Base-by-base conservation (phyloP, 2,329 filamentous ascomycete genomes). In the Ophiostoma novo-ulmi region DNA sequence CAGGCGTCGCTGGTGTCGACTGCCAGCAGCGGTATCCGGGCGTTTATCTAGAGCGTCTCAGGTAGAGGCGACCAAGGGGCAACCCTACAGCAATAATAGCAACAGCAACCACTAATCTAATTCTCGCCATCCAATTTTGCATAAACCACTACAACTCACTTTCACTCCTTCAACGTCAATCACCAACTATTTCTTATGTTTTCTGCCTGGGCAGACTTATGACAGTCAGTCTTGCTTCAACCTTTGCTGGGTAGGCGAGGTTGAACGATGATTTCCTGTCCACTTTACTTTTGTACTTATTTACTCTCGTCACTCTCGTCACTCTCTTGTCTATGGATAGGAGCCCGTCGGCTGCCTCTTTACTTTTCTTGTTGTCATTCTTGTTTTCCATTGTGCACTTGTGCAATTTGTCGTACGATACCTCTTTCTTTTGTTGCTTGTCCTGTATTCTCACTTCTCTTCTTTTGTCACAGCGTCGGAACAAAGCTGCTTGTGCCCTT, bases 1-100 rank as follows among this genome's bases (percentile, higher is more conserved):
- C 73, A 66, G 52, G 68, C 63, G 58, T 73, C 73, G 22, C n/a
- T 69, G 48, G 68, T 31, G 64, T 74, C 72, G 39, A 22, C 52
- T 20, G 71, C 65, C 17, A 72, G 73, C 70, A 73, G 73, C 69
- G 71, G 70, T 5, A 65, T 70, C 36, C 64, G 69, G 67, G 71
- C 70, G 6, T 73, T 73, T 58, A 67, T 73, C 35, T 73, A 22
- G 39, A 44, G 22, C 10, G 39, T 36, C 44, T 31, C 64, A 2
- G 44, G 5, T 48, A n/a, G 13, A 48, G 14, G n/a, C 44, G 14
- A 3, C 14, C 2, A 48, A 3, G 44, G 44, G 44, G 44, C 44
- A n/a, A 48, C 44, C 44, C 44, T 44, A 13, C 39, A 44, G 39
- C 39, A 44, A 44, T 5, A 44, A 44, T 2, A 10, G 2, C 39